A percentile compares a stretch with the other conserved stretches of the same genome.
phyloP scores from a whole-genome alignment of 2,329 filamentous ascomycete species.

The Lizonia empirigonia region DNA sequence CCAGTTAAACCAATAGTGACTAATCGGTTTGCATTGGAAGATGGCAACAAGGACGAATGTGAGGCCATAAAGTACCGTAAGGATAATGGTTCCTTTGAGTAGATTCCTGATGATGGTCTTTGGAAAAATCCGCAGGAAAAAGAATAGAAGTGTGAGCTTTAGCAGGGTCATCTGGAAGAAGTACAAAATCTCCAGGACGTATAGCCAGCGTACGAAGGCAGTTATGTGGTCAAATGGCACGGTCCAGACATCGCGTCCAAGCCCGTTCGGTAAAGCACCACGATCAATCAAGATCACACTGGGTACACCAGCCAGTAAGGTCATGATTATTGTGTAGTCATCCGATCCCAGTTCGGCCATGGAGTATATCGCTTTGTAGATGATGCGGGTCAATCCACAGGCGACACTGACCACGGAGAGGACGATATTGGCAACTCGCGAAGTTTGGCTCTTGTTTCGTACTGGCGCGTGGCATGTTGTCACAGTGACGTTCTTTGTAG shows the following conservation, averaged over 20 bases:
- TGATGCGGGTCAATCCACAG: constrained; percentile 44
- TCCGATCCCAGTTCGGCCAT: constrained; percentile 47
- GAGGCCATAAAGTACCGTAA: constrained; percentile 33
- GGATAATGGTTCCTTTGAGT: constrained; percentile 27
- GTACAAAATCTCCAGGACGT: constrained; percentile 43
- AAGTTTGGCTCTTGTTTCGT: constrained; percentile 41
- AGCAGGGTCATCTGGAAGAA: constrained; percentile 37
- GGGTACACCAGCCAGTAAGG: constrained; percentile 31
- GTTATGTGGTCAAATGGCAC: constrained; percentile 52
- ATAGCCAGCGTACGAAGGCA: constrained; percentile 47
- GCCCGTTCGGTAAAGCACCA: constrained; percentile 42
- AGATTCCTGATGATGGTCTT: constrained; percentile 20
- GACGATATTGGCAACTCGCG: constrained; percentile 43
- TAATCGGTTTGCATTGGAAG: constrained; percentile 45
- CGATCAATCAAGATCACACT: constrained; percentile 35
- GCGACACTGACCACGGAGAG: constrained; percentile 45
- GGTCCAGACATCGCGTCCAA: constrained; percentile 61
- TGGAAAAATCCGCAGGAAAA: constrained; percentile 40
- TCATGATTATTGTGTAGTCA: constrained; percentile 41
- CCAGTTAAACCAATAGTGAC: constrained; percentile 42
- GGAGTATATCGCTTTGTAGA: constrained; percentile 47
- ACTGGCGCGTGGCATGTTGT: constrained; percentile 49
- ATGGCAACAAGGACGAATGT: constrained; percentile 27
- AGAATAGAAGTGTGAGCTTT: constrained; percentile 38
- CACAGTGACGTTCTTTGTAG: constrained; percentile 51